Conservation (phyloP, 352 stramenopile genomes). For the Pythium rhizo-oryzae region DNA sequence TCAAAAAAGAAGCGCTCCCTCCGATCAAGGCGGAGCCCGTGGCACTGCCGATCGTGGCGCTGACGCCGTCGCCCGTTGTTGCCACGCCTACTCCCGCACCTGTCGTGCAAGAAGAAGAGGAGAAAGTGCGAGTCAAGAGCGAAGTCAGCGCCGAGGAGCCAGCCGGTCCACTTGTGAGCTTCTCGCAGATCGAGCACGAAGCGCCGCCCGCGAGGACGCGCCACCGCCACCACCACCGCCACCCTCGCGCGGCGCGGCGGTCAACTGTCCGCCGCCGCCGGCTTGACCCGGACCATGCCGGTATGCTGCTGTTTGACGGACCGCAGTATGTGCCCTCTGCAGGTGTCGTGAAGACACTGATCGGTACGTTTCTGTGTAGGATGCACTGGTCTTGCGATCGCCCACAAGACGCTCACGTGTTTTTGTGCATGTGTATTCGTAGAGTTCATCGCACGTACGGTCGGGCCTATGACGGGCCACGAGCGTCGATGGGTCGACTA, state of each 20-base stretch:
- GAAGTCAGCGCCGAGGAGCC: not conserved
- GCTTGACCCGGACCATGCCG: conserved; percentile 66
- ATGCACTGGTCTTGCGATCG: not conserved
- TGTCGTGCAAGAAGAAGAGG: not conserved
- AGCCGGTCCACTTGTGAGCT: conserved; percentile 4
- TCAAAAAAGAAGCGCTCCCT: not conserved
- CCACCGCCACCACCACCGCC: not conserved
- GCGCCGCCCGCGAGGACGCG: conserved; percentile 3
- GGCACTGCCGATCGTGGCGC: not conserved
- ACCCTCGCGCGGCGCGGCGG: conserved; percentile 10
- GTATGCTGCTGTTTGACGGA: conserved; percentile 72
- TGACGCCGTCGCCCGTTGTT: not conserved
- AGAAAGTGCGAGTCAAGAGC: not conserved
- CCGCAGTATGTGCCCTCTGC: conserved; percentile 49
- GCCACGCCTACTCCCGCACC: not conserved
- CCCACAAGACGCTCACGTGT: not conserved
- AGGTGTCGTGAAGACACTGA: conserved; percentile 51
- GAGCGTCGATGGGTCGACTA: conserved; percentile 49
- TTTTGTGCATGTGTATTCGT: not conserved
- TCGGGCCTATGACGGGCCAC: conserved; percentile 36
- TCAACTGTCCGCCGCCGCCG: conserved; percentile 18
- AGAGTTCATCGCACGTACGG: conserved; percentile 59
- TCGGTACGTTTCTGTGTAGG: conserved; percentile 35
- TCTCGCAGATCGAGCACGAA: conserved; percentile 20
- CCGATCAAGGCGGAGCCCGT: not conserved